Base-by-base conservation (phyloP, 2,329 filamentous ascomycete genomes). In the Metarhizium sp. region DNA sequence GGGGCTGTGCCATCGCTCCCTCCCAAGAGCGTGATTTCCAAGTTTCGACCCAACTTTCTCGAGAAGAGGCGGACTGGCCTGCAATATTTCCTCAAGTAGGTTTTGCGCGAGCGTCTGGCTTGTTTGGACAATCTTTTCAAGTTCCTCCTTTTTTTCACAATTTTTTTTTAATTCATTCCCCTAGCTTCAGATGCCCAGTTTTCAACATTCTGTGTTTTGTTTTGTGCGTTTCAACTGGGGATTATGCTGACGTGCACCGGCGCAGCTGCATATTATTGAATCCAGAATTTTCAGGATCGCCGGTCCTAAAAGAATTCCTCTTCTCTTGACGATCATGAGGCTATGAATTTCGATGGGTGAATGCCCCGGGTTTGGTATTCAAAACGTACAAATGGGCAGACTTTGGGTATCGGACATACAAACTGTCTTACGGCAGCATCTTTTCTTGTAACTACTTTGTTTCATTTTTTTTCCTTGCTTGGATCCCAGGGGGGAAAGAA, bases 81-180 rank as follows among this genome's bases (percentile, higher is more conserved):
- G 57, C 86, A 90, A 67, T 96, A 97, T 68, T 99, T 97, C 68
- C 75, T 99, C 54, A 95, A 95, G 91, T 95, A 74, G 58, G 87
- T 76, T 18, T 32, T 29, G 25, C 10, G 5, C 29, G 29, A 13
- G 11, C 6, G 6, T 40, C 42, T 20, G n/a, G 3, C 5, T 11
- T 45, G 25, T 45, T 45, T 34, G 32, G 10, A 7, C 32, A 34
- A 25, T 25, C 25, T 25, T 25, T 25, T 25, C 25, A 25, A 25
- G 25, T 25, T 25, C 25, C 25, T 25, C 4, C 4, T 25, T 11
- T 34, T 34, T 34, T 2, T 34, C 1, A 34, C 1, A 7, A 8
- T 34, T 34, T 34, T 11, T 11, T 25, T 2, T 18, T n/a, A n/a
- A 6, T 20, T 45, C n/a, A 45, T 8, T n/a, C 4, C 7, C 20